Evolutionary conservation across 1,284 basidiomycete species (phyloP).

Genomic region (Apiotrichum gamsii): DNA sequence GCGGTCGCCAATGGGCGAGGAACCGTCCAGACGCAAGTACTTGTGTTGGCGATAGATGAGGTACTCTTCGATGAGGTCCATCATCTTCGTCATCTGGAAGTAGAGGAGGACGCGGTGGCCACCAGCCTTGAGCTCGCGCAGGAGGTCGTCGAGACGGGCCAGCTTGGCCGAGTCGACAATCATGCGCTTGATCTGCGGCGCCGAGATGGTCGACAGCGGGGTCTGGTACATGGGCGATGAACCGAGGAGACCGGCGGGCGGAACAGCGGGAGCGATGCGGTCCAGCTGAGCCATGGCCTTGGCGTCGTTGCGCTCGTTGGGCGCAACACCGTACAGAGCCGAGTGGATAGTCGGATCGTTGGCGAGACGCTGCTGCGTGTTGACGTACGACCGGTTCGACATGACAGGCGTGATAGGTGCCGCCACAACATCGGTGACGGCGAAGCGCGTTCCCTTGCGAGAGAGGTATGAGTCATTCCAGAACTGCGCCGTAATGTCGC

Average conservation of each 20-base stretch:
- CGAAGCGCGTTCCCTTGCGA: conserved; percentile 70
- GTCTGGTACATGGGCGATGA: conserved; percentile 67
- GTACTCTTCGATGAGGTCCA: conserved; percentile 99
- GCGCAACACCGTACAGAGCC: conserved; percentile 79
- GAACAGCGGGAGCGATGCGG: conserved; percentile 57
- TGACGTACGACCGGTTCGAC: conserved; percentile 71
- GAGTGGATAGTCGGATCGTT: conserved; percentile 60
- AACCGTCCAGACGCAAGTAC: conserved; percentile 91
- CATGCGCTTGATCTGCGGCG: conserved; percentile 91
- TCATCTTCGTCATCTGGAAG: conserved; percentile 99
- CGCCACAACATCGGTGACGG: conserved; percentile 73
- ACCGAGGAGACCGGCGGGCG: conserved; percentile 63
- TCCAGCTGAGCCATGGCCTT: conserved; percentile 54
- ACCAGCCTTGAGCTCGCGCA: conserved; percentile 86
- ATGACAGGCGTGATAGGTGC: conserved; percentile 72
- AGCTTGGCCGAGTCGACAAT: conserved; percentile 97
- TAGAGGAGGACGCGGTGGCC: conserved; percentile 95
- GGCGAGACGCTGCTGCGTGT: conserved; percentile 57
- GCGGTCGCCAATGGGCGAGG: conserved; percentile 90
- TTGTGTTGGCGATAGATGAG: conserved; percentile 97
- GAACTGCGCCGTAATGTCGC: conserved; percentile 56
- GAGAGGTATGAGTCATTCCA: conserved; percentile 76
- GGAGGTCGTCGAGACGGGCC: conserved; percentile 76
- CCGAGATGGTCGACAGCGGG: conserved; percentile 78
- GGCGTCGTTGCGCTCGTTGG: conserved; percentile 60